Evolutionary conservation across 2,329 filamentous ascomycete species (phyloP).

Genomic region (Byssochlamys sp.): DNA sequence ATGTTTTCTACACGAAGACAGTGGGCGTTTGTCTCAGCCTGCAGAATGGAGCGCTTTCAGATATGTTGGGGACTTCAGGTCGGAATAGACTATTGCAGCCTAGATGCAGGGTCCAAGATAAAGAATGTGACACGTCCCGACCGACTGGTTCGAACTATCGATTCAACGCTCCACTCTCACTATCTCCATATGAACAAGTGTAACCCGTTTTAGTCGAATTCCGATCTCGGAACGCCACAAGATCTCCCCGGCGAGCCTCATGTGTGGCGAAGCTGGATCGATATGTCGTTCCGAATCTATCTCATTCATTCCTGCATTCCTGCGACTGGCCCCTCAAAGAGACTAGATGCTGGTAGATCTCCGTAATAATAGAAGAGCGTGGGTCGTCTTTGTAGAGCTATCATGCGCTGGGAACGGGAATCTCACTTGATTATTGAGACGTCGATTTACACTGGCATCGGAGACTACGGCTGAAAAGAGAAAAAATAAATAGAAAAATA

Average conservation of each 20-base stretch:
- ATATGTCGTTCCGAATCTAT: not conserved
- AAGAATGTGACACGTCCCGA: not conserved
- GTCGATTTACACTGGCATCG: too few relatives aligned
- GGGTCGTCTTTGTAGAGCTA: too few relatives aligned
- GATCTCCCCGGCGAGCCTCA: not conserved
- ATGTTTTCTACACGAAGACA: not conserved
- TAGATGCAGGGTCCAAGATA: not conserved
- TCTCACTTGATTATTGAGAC: too few relatives aligned
- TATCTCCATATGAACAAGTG: not conserved
- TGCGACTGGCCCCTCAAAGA: not conserved
- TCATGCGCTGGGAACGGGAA: too few relatives aligned
- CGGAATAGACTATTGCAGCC: not conserved
- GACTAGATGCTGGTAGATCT: too few relatives aligned
- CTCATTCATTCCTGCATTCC: slow-evolving; percentile 20
- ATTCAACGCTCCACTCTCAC: not conserved
- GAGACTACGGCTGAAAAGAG: too few relatives aligned
- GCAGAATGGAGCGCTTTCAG: not conserved
- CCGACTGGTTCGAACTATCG: not conserved
- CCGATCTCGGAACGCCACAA: not conserved
- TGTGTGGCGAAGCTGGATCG: not conserved
- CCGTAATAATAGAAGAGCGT: too few relatives aligned
- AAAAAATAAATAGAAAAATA: too few relatives aligned
- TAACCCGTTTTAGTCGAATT: not conserved
- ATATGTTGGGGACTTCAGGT: not conserved
- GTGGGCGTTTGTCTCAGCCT: not conserved